phyloP scores from a whole-genome alignment of 78 protist genomes.

The Dictyostelium discoideum region DNA sequence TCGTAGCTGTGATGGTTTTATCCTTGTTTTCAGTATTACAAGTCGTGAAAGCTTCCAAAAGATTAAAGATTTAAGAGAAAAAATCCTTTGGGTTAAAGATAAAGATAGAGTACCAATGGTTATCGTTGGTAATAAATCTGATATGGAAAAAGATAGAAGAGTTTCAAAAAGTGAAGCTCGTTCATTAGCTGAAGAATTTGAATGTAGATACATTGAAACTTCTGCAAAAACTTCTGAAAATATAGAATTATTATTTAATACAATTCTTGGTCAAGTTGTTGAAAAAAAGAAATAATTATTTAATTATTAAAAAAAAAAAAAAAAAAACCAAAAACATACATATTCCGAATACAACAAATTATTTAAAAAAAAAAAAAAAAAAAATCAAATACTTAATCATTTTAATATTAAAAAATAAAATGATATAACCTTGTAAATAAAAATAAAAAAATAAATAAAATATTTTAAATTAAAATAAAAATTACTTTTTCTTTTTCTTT shows the following conservation, averaged over 20 bases:
- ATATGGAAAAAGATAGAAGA: constrained; percentile 72
- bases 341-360: neutral
- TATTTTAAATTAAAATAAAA: too few species aligned
- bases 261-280: neutral
- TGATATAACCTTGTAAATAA: neutral
- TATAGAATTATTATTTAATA: constrained; percentile 26
- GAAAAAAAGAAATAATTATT: neutral
- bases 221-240: constrained; percentile 86
- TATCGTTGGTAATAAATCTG: constrained; percentile 80
- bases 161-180: constrained; percentile 87
- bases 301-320: neutral
- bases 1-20: constrained; percentile 77
- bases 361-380: neutral
- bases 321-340: neutral
- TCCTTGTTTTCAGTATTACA: constrained; percentile 72
- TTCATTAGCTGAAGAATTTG: constrained; percentile 69
- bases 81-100: constrained; percentile 71
- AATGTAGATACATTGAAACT: constrained; percentile 89
- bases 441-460: too few species aligned
- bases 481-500: too few species aligned
- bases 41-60: constrained; percentile 56
- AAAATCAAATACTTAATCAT: neutral
- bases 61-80: constrained; percentile 44
- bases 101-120: constrained; percentile 63
- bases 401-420: too few species aligned